Percentiles rank a stretch among this genome's conserved stretches.
phyloP scores from a whole-genome alignment of 1,139 yeast genomes.

The Diutina catenulata region DNA sequence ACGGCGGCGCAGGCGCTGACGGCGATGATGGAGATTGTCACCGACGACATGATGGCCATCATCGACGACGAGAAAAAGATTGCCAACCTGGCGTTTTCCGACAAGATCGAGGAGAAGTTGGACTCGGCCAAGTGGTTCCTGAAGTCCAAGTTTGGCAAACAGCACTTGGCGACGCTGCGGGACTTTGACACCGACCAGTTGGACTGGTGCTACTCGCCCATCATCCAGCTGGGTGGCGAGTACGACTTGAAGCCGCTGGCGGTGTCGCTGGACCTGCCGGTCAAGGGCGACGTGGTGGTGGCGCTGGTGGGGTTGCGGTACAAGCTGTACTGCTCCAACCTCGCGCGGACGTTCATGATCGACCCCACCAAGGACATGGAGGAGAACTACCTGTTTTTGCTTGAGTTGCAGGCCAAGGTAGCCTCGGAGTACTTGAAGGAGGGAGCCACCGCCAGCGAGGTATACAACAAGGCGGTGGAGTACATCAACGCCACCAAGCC shows the following conservation, averaged over 20 bases:
- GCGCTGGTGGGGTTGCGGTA: conserved; percentile 82
- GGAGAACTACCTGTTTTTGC: conserved; percentile 63
- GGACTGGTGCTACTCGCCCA: conserved; percentile 94
- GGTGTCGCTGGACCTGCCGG: conserved; percentile 50
- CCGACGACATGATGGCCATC: conserved; percentile 78
- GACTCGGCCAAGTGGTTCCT: conserved; percentile 65
- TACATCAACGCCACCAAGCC: conserved; percentile 51
- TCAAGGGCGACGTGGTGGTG: conserved; percentile 66
- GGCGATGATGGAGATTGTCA: conserved; percentile 72
- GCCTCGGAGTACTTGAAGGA: conserved; percentile 42
- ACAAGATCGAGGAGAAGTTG: conserved; percentile 68
- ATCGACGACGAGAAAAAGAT: conserved; percentile 80
- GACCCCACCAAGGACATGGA: conserved; percentile 82
- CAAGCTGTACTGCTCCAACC: conserved; percentile 79
- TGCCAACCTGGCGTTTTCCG: conserved; percentile 63
- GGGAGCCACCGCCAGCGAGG: conserved; percentile 54
- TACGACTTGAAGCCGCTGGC: conserved; percentile 84
- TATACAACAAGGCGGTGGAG: conserved; percentile 53
- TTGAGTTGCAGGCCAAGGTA: conserved; percentile 56
- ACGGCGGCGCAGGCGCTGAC: conserved; percentile 72
- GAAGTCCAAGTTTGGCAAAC: conserved; percentile 50
- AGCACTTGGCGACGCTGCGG: conserved; percentile 26
- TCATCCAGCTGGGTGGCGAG: conserved; percentile 79
- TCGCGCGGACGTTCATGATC: conserved; percentile 80
- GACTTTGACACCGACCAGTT: conserved; percentile 66